phyloP scores from a whole-genome alignment of 805 yeast species.

The Candida wancherniae region DNA sequence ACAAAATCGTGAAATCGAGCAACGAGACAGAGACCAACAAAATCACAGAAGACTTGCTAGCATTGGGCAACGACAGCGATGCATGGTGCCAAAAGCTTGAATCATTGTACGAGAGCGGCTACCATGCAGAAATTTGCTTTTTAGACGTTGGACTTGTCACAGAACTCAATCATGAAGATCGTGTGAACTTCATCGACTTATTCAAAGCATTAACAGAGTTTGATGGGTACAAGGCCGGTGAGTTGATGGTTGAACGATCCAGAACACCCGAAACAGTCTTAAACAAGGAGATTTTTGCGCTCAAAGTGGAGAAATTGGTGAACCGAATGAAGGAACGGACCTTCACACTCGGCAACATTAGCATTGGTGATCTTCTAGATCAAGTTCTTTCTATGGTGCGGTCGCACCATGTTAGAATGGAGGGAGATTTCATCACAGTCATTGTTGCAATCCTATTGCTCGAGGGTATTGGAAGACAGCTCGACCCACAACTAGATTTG shows the following conservation, averaged over 20 bases:
- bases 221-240: slow-evolving; percentile 94
- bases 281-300: slow-evolving; percentile 77
- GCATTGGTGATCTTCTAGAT: slow-evolving; percentile 86
- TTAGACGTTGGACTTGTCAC: slow-evolving; percentile 94
- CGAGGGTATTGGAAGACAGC: slow-evolving; percentile 93
- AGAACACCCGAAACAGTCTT: slow-evolving; percentile 91
- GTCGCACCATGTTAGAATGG: slow-evolving; percentile 93
- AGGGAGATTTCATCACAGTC: slow-evolving; percentile 92
- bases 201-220: slow-evolving; percentile 86
- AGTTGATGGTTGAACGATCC: slow-evolving; percentile 90
- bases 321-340: slow-evolving; percentile 79
- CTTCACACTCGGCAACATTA: slow-evolving; percentile 85
- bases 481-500: slow-evolving; percentile 88
- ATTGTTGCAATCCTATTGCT: slow-evolving; percentile 86
- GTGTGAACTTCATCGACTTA: slow-evolving; percentile 82
- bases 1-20: slow-evolving; percentile 37
- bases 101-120: slow-evolving; percentile 50
- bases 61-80: slow-evolving; percentile 28
- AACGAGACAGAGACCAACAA: slow-evolving; percentile 44
- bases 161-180: slow-evolving; percentile 69
- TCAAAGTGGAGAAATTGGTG: slow-evolving; percentile 81
- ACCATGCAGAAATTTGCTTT: slow-evolving; percentile 81
- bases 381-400: slow-evolving; percentile 89
- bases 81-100: slow-evolving; percentile 47
- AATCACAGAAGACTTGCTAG: slow-evolving; percentile 38